Evolutionary conservation across 352 stramenopile species (phyloP).

Genomic region (Nothophytophthora sp.): DNA sequence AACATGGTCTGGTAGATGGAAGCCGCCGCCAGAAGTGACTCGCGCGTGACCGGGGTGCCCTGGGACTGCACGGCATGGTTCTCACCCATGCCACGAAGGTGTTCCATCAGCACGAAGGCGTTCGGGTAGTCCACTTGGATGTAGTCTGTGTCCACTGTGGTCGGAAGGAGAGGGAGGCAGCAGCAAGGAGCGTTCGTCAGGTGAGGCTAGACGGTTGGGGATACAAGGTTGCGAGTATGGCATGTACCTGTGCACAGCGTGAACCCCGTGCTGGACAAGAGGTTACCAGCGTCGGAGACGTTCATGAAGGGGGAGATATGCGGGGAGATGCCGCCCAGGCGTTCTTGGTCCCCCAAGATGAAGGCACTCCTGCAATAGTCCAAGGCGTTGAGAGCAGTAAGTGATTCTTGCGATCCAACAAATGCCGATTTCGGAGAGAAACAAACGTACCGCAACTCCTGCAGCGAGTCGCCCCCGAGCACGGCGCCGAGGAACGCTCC

Average conservation of each 20-base stretch:
- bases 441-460: constrained; percentile 87
- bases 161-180: background rate
- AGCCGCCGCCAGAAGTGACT: constrained; percentile 93
- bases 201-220: background rate
- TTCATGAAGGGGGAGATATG: constrained; percentile 97
- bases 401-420: background rate
- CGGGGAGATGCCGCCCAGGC: constrained; percentile 94
- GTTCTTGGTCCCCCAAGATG: constrained; percentile 95
- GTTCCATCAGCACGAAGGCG: constrained; percentile 96
- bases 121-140: constrained; percentile 95
- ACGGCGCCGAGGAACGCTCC: constrained; percentile 97
- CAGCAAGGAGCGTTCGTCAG: too few species aligned
- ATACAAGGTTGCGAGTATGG: too few species aligned
- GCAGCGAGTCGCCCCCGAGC: constrained; percentile 94
- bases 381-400: background rate
- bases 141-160: constrained; percentile 95
- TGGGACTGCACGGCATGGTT: constrained; percentile 87
- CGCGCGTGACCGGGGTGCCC: constrained; percentile 71
- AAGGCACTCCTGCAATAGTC: constrained; percentile 75
- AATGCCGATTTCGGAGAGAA: background rate
- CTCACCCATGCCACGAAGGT: constrained; percentile 96
- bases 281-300: constrained; percentile 92
- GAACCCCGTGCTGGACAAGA: constrained; percentile 94
- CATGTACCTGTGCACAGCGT: constrained; percentile 87
- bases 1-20: constrained; percentile 96